Evolutionary conservation across 371 early-diverging fungal genomes (phyloP).

Genomic region (Funneliformis caledonium): DNA sequence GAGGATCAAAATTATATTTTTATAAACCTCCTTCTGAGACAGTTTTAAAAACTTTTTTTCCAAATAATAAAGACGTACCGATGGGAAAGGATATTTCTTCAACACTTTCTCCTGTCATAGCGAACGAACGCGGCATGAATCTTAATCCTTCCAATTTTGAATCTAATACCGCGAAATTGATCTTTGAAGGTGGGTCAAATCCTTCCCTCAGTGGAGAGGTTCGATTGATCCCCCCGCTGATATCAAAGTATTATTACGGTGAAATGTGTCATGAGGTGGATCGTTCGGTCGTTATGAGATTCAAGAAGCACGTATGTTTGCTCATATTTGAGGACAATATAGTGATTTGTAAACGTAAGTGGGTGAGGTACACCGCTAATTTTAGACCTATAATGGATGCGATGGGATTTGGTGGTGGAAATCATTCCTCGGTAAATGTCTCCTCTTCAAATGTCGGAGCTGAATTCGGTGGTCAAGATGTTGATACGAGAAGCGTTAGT

Average conservation of each 20-base stretch:
- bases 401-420: conserved; percentile 52
- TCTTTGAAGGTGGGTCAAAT: conserved; percentile 58
- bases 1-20: conserved; percentile 82
- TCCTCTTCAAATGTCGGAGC: conserved; percentile 26
- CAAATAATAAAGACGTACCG: conserved; percentile 52
- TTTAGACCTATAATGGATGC: conserved; percentile 49
- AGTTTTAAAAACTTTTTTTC: conserved; percentile 60
- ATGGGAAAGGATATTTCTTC: conserved; percentile 46
- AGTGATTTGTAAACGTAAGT: conserved; percentile 66
- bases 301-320: conserved; percentile 63
- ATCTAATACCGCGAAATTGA: conserved; percentile 51
- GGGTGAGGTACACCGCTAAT: conserved; percentile 56
- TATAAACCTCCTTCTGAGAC: conserved; percentile 74
- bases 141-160: conserved; percentile 63
- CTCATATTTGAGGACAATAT: conserved; percentile 65
- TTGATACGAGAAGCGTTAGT: conserved; percentile 42
- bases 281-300: conserved; percentile 53
- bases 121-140: conserved; percentile 52
- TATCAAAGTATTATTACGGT: conserved; percentile 64
- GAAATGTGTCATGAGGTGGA: conserved; percentile 70
- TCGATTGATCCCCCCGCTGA: conserved; percentile 53
- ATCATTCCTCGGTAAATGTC: conserved; percentile 42
- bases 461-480: conserved; percentile 42
- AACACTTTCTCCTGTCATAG: conserved; percentile 39
- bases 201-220: conserved; percentile 40